These are phyloP conservation scores for Globisporangium rhizosaccharum DNA, from an alignment of 352 stramenopile genomes.

Conservation along the genomic window DNA sequence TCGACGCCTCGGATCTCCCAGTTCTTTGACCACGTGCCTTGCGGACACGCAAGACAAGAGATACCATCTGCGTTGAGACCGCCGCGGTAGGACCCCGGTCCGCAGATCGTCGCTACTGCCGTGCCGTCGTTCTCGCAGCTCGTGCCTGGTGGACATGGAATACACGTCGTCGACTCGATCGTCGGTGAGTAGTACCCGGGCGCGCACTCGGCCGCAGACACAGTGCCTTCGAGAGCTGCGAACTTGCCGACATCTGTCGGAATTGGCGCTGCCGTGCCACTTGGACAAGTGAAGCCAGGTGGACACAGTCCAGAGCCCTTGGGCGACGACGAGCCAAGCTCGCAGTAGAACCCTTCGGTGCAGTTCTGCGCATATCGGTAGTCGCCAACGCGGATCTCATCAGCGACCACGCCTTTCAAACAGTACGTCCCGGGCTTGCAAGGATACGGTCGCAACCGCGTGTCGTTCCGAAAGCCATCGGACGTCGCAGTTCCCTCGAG, in stretches of 20 bases:
- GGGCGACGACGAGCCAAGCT: constrained; percentile 87
- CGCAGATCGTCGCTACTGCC: constrained; percentile 85
- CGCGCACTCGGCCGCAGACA: constrained; percentile 89
- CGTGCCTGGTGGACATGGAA: constrained; percentile 91
- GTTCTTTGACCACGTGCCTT: constrained; percentile 98
- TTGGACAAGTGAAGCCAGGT: constrained; percentile 91
- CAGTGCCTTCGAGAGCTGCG: constrained; percentile 88
- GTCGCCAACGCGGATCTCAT: constrained; percentile 84
- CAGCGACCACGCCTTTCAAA: constrained; percentile 88
- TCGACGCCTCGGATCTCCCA: constrained; percentile 93
- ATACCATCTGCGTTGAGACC: constrained; percentile 83
- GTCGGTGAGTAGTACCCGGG: constrained; percentile 95
- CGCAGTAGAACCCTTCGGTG: constrained; percentile 93
- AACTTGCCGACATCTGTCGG: constrained; percentile 91
- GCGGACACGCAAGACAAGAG: constrained; percentile 87
- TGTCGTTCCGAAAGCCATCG: constrained; percentile 96
- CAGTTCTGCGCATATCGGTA: constrained; percentile 92
- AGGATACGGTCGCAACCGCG: constrained; percentile 92
- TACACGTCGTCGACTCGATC: constrained; percentile 91
- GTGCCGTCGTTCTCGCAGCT: constrained; percentile 90
- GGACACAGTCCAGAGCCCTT: constrained; percentile 94
- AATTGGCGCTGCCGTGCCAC: constrained; percentile 90
- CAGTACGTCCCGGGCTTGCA: constrained; percentile 96
- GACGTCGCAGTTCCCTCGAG: constrained; percentile 90
- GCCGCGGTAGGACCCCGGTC: constrained; percentile 90